These are phyloP conservation scores for Salisapilia sapeloensis DNA, from an alignment of 352 stramenopile species.

Conservation along the genomic window DNA sequence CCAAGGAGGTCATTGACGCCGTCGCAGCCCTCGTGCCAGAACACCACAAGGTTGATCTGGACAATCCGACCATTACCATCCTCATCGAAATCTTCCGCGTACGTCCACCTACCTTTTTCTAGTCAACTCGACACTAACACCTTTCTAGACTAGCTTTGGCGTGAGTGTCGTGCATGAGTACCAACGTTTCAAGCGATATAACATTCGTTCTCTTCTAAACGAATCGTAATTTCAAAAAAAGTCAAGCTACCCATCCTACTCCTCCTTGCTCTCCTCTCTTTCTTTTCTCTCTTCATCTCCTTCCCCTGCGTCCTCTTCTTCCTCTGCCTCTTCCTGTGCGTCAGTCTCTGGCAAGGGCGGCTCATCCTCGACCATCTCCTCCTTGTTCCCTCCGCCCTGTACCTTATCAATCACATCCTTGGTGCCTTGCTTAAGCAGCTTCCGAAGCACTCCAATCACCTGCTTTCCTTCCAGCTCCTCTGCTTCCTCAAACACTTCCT, in stretches of 20 bases:
- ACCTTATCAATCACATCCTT: slow-evolving; percentile 44
- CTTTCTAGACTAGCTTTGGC: slow-evolving; percentile 10
- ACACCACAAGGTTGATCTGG: slow-evolving; percentile 67
- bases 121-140: background rate
- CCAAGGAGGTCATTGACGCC: slow-evolving; percentile 55
- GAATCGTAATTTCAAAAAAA: too few species aligned
- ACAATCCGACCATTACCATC: slow-evolving; percentile 31
- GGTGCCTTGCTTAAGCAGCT: slow-evolving; percentile 64
- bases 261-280: too few species aligned
- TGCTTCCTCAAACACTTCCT: slow-evolving; percentile 58
- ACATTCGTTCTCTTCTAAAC: slow-evolving; percentile 63
- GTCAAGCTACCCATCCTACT: too few species aligned
- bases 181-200: slow-evolving; percentile 59
- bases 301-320: background rate
- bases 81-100: slow-evolving; percentile 59
- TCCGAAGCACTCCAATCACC: slow-evolving; percentile 50
- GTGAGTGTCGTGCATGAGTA: slow-evolving; percentile 61
- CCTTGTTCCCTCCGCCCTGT: slow-evolving; percentile 5
- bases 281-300: background rate
- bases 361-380: too few species aligned
- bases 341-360: too few species aligned
- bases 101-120: slow-evolving; percentile 2
- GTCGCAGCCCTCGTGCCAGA: slow-evolving; percentile 31
- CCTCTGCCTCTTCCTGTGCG: background rate
- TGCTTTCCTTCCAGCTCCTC: slow-evolving; percentile 40